These are phyloP conservation scores for Solanum chiquidenum DNA, from an alignment of 257 asterid genomes.

Conservation along the genomic window DNA sequence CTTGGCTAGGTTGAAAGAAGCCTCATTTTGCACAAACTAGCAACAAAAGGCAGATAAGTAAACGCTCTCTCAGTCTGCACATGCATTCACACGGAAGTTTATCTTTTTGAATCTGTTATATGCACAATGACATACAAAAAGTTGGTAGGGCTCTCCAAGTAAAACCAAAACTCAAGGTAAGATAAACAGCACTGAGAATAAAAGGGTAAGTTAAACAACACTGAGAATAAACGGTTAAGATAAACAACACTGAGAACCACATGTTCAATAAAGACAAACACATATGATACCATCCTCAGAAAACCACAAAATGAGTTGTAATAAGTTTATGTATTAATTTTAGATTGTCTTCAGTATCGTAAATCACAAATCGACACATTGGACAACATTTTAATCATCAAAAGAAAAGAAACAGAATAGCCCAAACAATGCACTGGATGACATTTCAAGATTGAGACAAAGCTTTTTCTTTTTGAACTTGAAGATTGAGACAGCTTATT, in stretches of 20 bases:
- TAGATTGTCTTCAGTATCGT: not conserved
- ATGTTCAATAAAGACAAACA: not conserved
- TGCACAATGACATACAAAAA: not conserved
- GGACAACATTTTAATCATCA: not conserved
- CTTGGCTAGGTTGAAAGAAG: not conserved
- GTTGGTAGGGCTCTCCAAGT: not conserved
- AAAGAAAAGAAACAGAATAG: not conserved
- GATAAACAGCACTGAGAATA: not conserved
- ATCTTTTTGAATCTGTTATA: not conserved
- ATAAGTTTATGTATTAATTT: not conserved
- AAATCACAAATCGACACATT: not conserved
- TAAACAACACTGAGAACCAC: not conserved
- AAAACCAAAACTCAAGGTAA: not conserved
- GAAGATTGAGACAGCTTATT: not conserved
- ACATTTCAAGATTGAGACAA: not conserved
- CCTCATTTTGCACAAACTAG: not conserved
- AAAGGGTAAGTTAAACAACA: not conserved
- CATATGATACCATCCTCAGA: not conserved
- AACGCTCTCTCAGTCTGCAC: not conserved
- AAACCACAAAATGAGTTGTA: not conserved
- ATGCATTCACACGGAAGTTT: not conserved
- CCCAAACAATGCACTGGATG: not conserved
- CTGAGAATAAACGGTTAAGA: not conserved
- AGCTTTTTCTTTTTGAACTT: not conserved
- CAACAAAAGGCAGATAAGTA: not conserved